These are phyloP conservation scores for Fusarium musae DNA, from an alignment of 2,329 filamentous ascomycete species.

Conservation along the genomic window DNA sequence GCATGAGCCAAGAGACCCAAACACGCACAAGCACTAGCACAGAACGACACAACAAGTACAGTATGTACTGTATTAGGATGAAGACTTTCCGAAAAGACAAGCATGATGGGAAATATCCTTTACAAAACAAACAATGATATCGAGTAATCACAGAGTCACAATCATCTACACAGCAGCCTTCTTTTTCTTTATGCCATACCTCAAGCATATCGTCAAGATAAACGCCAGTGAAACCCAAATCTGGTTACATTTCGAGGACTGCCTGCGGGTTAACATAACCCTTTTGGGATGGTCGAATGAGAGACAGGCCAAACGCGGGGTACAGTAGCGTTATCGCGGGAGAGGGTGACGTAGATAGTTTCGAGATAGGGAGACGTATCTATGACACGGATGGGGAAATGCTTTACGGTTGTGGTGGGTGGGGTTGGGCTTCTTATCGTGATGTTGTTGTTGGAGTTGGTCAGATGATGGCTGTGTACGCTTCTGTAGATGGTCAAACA, in stretches of 20 bases:
- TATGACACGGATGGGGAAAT: slow-evolving; percentile 15
- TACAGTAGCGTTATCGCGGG: slow-evolving; percentile 27
- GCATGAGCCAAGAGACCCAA: slow-evolving; percentile 27
- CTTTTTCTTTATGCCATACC: slow-evolving; percentile 33
- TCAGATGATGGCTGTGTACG: background rate
- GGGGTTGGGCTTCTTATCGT: background rate
- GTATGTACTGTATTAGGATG: slow-evolving; percentile 11
- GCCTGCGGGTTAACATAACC: slow-evolving; percentile 33
- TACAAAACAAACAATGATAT: background rate
- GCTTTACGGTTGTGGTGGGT: slow-evolving; percentile 5
- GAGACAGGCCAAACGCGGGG: slow-evolving; percentile 24
- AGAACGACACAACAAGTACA: slow-evolving; percentile 8
- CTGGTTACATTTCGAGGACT: slow-evolving; percentile 24
- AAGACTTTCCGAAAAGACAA: slow-evolving; percentile 23
- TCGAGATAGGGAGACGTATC: background rate
- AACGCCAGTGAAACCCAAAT: slow-evolving; percentile 14
- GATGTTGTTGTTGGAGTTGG: background rate
- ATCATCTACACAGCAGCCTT: slow-evolving; percentile 3
- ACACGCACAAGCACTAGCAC: slow-evolving; percentile 17
- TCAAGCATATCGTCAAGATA: slow-evolving; percentile 13
- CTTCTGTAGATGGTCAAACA: background rate
- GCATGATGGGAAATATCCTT: slow-evolving; percentile 9
- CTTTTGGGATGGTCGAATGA: slow-evolving; percentile 15
- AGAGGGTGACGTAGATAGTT: slow-evolving; percentile 24
- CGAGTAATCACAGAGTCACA: background rate